Evolutionary conservation across 352 stramenopile genomes (phyloP), one percentile per base, ranked within the genome.

Genomic region (Phytophthora pisi): DNA sequence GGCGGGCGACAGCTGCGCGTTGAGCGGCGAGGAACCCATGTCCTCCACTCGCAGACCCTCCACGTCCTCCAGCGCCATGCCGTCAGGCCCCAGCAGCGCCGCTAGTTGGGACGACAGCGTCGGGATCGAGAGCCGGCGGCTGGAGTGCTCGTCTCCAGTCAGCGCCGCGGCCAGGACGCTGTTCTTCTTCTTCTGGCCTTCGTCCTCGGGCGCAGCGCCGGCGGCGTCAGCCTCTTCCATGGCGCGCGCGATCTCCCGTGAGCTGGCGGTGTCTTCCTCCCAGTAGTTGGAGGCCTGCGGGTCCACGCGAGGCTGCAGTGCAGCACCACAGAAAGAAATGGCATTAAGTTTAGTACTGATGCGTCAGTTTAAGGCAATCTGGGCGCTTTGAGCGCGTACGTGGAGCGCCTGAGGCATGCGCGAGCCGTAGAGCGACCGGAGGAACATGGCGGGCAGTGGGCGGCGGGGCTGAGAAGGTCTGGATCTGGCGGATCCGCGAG

Each of bases 361-460:
- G 26, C 16, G 42, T 20, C 15, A 5, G 6, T 47, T 53, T 15
- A 18, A 3, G 13, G 7, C n/a, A 7, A 13, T 13, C 36, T 20
- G n/a, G 10, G 43, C 3, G 9, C 61, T 56, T 3, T 13, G 6
- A 1, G 5, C 9, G 51, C 86, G 51, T 70, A 95, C 87, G 65
- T 93, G 75, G 31, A 89, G 85, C 50, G 84, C 36, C 62, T 92
- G 87, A 3, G 84, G 87, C 84, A 93, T 91, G 51, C 87, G 87
- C 50, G 83, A 89, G 40, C 82, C 84, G 51, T 91, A 93, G 10
- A 95, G 77, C 31, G 79, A 78, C 20, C 86, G 84, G n/a, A 95
- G 80, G 46, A 94, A 92, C 86, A 94, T 94, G 57, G 30, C 54
- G 30, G 42, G 3, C 18, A 34, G 9, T 23, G 16, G 42, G 18